These are phyloP conservation scores for Astrothelium subdiscretum DNA, from an alignment of 495 filamentous ascomycete genomes.

Conservation along the genomic window DNA sequence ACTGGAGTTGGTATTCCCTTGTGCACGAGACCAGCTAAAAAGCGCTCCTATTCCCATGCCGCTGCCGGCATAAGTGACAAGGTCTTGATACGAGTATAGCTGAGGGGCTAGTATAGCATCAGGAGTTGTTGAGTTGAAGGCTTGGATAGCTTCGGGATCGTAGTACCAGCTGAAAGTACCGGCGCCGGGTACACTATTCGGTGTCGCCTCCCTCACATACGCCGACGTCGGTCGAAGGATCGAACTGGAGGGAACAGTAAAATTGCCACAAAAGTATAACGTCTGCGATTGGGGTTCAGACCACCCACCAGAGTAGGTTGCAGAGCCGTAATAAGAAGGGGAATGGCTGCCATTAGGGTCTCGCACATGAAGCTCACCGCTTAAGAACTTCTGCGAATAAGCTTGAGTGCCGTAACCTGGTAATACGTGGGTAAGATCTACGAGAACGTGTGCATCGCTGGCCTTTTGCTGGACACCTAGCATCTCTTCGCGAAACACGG, in stretches of 20 bases:
- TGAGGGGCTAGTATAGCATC: not conserved
- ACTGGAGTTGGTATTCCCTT: not conserved
- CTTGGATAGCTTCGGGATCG: not conserved
- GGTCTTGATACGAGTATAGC: not conserved
- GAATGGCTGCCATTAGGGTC: not conserved
- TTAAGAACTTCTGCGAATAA: not conserved
- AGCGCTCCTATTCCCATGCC: not conserved
- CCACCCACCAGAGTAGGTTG: not conserved
- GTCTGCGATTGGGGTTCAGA: not conserved
- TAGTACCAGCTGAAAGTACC: not conserved
- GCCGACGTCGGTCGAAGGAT: not conserved
- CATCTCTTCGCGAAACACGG: not conserved
- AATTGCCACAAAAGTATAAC: not conserved
- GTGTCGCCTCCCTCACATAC: not conserved
- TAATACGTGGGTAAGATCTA: slow-evolving; percentile 2
- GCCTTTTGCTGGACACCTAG: not conserved
- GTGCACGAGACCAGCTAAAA: not conserved
- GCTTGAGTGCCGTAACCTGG: not conserved
- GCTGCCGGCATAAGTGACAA: not conserved
- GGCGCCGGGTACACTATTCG: not conserved
- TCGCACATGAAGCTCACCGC: not conserved
- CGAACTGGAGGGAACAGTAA: not conserved
- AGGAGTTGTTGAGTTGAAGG: not conserved
- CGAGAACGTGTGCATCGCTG: slow-evolving; percentile 2
- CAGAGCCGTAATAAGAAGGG: not conserved